phyloP scores from a whole-genome alignment of 768 basidiomycete genomes.

The Suillus occidentalis region DNA sequence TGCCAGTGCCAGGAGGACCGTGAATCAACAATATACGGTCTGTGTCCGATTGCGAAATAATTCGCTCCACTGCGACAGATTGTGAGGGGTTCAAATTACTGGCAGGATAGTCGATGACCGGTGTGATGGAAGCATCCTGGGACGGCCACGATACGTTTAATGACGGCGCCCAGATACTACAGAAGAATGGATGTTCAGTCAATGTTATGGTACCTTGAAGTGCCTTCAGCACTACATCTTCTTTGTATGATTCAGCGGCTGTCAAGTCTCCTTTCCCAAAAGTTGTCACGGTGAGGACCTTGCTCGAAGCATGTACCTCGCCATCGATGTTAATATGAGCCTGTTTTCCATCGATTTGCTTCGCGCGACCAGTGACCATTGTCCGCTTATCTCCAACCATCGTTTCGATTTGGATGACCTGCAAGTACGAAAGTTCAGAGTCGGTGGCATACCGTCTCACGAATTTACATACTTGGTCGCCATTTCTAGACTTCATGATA shows the following conservation, averaged over 20 bases:
- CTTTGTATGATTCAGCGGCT: conserved; percentile 44
- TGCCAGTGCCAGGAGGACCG: conserved; percentile 45
- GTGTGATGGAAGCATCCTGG: neutral
- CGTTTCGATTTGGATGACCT: neutral
- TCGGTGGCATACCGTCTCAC: neutral
- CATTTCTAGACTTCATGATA: conserved; percentile 24
- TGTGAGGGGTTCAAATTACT: conserved; percentile 29
- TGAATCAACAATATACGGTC: conserved; percentile 31
- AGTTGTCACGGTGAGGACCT: conserved; percentile 41
- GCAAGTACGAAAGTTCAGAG: neutral
- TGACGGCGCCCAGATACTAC: conserved; percentile 18
- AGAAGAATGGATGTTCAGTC: conserved; percentile 13
- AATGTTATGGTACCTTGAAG: conserved; percentile 21
- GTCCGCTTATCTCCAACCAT: neutral
- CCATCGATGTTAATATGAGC: conserved; percentile 31
- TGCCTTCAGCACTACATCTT: conserved; percentile 19
- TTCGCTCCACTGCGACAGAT: conserved; percentile 22
- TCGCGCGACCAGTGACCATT: conserved; percentile 21
- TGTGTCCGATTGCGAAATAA: conserved; percentile 23
- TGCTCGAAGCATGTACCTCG: conserved; percentile 14
- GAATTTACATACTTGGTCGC: neutral
- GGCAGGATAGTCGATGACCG: conserved; percentile 1
- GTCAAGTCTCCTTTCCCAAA: conserved; percentile 57
- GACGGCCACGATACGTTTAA: conserved; percentile 19
- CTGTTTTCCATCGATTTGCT: conserved; percentile 36